A percentile compares a stretch with the other conserved stretches of the same genome.
phyloP scores from a whole-genome alignment of 257 asterid genomes.

The Solanum sejunctum region DNA sequence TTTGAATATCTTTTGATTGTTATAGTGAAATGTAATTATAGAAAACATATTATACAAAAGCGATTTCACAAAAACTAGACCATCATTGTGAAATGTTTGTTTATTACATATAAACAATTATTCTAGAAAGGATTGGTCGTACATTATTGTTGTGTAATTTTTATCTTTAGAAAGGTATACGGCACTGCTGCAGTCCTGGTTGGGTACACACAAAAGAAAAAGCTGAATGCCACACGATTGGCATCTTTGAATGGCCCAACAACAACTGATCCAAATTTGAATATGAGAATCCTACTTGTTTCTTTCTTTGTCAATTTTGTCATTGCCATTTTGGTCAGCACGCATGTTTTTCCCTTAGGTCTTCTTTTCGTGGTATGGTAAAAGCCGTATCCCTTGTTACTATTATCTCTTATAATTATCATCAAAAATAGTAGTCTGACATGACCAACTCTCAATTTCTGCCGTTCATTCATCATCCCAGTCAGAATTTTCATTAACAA shows the following conservation, averaged over 20 bases:
- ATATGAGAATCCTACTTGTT: conserved; percentile 3
- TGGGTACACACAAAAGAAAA: background rate
- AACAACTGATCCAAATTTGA: background rate
- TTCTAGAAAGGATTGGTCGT: background rate
- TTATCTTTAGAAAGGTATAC: background rate
- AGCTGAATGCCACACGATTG: conserved; percentile 42
- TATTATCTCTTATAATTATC: background rate
- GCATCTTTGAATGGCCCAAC: conserved; percentile 32
- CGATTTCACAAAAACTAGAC: background rate
- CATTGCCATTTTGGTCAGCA: conserved; percentile 8
- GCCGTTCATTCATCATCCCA: conserved; percentile 9
- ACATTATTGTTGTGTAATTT: background rate
- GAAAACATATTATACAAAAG: background rate
- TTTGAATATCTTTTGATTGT: background rate
- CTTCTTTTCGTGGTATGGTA: conserved; percentile 17
- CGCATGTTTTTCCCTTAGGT: conserved; percentile 6
- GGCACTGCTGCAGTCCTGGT: background rate
- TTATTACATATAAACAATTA: background rate
- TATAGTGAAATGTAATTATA: background rate
- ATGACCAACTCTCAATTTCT: conserved; percentile 3
- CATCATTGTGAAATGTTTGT: background rate
- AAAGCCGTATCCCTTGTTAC: conserved; percentile 18
- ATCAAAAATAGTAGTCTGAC: background rate
- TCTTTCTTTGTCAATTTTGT: background rate
- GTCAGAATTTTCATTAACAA: background rate